A percentile compares a stretch with the other conserved stretches of the same genome.
These are phyloP conservation scores for Davidsoniella eucalypti DNA, from an alignment of 2,329 filamentous ascomycete species.

Conservation along the genomic window DNA sequence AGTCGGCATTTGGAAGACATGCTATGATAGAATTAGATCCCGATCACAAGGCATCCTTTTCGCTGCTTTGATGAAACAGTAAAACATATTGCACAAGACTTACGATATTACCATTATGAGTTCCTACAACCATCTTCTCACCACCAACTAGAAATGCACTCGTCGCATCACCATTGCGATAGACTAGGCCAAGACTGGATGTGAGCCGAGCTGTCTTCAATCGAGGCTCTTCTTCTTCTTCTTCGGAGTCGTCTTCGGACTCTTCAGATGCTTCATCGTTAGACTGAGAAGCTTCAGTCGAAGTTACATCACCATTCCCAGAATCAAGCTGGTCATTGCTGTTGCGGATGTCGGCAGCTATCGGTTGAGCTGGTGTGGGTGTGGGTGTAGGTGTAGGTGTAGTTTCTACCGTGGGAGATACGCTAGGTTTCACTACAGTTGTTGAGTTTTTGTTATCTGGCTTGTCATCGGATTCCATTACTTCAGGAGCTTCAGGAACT, in stretches of 20 bases:
- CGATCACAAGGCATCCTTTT: background rate
- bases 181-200: constrained; percentile 59
- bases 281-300: background rate
- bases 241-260: constrained; percentile 42
- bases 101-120: constrained; percentile 93
- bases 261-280: constrained; percentile 27
- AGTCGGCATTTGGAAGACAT: constrained; percentile 69
- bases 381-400: too few species aligned
- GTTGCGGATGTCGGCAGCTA: constrained; percentile 4
- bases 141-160: constrained; percentile 80
- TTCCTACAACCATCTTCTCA: constrained; percentile 95
- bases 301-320: background rate
- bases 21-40: constrained; percentile 32
- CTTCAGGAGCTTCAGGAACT: background rate
- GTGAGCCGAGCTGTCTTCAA: constrained; percentile 88
- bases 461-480: background rate
- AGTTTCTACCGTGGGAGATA: too few species aligned
- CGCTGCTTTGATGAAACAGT: too few species aligned
- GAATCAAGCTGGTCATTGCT: constrained; percentile 14
- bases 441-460: background rate
- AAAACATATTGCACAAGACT: constrained; percentile 19
- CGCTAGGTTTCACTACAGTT: background rate
- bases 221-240: constrained; percentile 77
- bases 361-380: too few species aligned
- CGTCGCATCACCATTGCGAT: constrained; percentile 89